These are phyloP conservation scores for Castanea mollissima DNA, from an alignment of 306 rosid species.

Conservation along the genomic window DNA sequence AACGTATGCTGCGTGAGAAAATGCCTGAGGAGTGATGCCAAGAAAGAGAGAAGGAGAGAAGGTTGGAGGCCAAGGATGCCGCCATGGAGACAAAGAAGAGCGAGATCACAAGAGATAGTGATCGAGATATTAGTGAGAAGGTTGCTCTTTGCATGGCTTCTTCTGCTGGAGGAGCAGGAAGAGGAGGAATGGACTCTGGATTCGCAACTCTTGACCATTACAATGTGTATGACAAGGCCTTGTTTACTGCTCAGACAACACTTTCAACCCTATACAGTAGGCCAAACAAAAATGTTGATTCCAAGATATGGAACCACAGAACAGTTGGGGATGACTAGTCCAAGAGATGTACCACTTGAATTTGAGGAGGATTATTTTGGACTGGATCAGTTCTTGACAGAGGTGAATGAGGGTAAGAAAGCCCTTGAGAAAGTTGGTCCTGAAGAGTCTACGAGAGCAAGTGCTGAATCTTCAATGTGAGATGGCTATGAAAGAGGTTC, in stretches of 20 bases:
- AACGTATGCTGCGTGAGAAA: conserved; percentile 61
- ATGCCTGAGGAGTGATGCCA: conserved; percentile 76
- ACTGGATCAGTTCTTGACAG: conserved; percentile 75
- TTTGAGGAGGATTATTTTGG: conserved; percentile 95
- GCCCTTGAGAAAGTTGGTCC: conserved; percentile 70
- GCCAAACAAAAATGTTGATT: conserved; percentile 80
- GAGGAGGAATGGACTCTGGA: conserved; percentile 84
- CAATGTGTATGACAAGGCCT: conserved; percentile 80
- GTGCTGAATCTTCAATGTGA: conserved; percentile 76
- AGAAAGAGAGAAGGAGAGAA: conserved; percentile 93
- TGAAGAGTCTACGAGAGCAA: conserved; percentile 81
- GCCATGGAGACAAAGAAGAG: conserved; percentile 85
- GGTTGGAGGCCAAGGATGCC: conserved; percentile 86
- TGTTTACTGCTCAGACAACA: conserved; percentile 78
- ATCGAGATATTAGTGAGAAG: conserved; percentile 88
- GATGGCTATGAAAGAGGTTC: conserved; percentile 74
- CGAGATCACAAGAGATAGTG: conserved; percentile 86
- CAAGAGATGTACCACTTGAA: conserved; percentile 78
- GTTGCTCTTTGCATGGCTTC: conserved; percentile 95
- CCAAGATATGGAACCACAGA: conserved; percentile 76
- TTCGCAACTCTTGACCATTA: conserved; percentile 84
- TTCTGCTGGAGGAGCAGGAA: conserved; percentile 53
- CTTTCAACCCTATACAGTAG: conserved; percentile 70
- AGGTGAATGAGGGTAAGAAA: conserved; percentile 79
- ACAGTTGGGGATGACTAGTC: conserved; percentile 80